Evolutionary conservation across 1,284 basidiomycete species (phyloP), one percentile per base, ranked within the genome.

Genomic region (Coriolopsis trogii): DNA sequence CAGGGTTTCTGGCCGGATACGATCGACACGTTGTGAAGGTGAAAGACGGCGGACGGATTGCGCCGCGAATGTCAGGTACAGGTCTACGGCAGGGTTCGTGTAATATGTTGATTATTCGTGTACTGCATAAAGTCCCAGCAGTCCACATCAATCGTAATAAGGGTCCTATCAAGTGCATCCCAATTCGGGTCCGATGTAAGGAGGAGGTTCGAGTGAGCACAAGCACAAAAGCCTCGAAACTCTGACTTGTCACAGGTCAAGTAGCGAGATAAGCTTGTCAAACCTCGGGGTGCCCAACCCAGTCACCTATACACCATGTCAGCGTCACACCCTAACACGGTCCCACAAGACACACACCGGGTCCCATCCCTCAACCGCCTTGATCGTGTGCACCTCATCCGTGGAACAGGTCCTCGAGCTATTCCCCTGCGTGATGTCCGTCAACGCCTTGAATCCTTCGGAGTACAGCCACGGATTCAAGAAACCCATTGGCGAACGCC

Each of bases 401-500:
- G 63, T 55, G 6, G 36, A 30, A 63, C 64, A 24, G 63, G 69
- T 34, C 56, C 53, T 41, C 34, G 69, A 66, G 53, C 59, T 64
- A 21, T 59, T 58, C 12, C 63, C 63, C 4, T 34, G 34, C 16
- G 62, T 64, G 49, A 67, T 60, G 33, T 66, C 66, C 24, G 51
- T 60, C 38, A 68, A 60, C 31, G 61, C 64, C 21, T 49, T 24
- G 18, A 25, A 31, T 16, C 55, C 60, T 12, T 25, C 41, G 29
- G 49, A 36, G 39, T 64, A 76, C 51, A 73, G 61, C 58, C 74
- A 70, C 5, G 79, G 78, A 67, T 80, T 80, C 38, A 80, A 49
- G 68, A 77, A 81, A 6, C 79, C 79, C 1, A 80, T 64, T 31
- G 51, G 41, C 25, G 64, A 57, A 61, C 75, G 73, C 8, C 78